A percentile compares a stretch with the other conserved stretches of the same genome.
These are phyloP conservation scores for Sanghuangporus weigelae DNA, from an alignment of 1,284 basidiomycete species.

Conservation along the genomic window DNA sequence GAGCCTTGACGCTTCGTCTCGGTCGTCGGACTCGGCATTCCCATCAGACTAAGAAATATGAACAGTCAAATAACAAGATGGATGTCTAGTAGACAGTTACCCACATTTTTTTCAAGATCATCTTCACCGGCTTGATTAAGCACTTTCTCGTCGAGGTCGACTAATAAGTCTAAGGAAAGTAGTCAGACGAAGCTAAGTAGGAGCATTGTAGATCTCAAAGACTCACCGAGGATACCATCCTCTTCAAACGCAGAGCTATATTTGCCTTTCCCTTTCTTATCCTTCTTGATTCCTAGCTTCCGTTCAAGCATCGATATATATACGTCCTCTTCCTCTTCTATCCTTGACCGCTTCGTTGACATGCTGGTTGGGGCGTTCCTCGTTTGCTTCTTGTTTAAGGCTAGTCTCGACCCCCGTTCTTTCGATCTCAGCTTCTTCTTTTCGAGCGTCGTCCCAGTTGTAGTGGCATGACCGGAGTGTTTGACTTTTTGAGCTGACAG, in stretches of 20 bases:
- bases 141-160: conserved; percentile 16
- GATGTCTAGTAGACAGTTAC: not conserved
- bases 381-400: not conserved
- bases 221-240: conserved; percentile 13
- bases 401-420: not conserved
- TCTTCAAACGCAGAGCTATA: conserved; percentile 17
- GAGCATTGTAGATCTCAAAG: not conserved
- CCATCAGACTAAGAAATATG: not conserved
- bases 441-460: not conserved
- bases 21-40: not conserved
- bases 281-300: conserved; percentile 12
- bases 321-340: conserved; percentile 14
- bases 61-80: not conserved
- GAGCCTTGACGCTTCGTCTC: not conserved
- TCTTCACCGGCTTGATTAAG: not conserved
- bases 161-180: conserved; percentile 7
- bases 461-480: not conserved
- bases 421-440: not conserved
- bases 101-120: not conserved
- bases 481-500: not conserved
- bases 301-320: conserved; percentile 14
- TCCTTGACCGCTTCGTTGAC: not conserved
- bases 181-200: not conserved
- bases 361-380: not conserved
- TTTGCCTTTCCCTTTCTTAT: conserved; percentile 16